Percentiles rank a stretch among this genome's conserved stretches.
phyloP scores from a whole-genome alignment of 257 asterid species.

The Solanum bulbocastanum region DNA sequence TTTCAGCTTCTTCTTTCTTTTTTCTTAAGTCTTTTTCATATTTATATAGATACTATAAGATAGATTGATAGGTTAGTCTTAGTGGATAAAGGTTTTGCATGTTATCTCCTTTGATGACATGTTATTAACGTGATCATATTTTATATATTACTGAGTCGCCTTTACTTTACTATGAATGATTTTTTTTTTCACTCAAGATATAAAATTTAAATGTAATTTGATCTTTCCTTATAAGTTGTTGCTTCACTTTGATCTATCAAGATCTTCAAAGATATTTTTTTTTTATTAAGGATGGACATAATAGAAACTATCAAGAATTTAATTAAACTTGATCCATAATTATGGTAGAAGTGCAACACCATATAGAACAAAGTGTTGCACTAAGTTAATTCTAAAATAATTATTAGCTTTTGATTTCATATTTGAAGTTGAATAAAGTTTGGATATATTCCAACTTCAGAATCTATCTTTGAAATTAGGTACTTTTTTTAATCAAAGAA shows the following conservation, averaged over 20 bases:
- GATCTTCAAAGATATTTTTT: neutral
- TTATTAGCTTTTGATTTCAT: neutral
- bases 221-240: neutral
- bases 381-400: neutral
- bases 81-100: neutral
- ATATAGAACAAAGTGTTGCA: neutral
- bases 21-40: no score
- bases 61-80: neutral
- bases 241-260: neutral
- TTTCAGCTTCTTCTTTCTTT: no score
- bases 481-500: no score
- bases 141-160: neutral
- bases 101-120: neutral
- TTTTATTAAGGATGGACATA: neutral
- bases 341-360: neutral
- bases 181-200: neutral
- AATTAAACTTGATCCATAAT: neutral
- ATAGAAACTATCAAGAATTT: neutral
- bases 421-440: neutral
- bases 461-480: no score
- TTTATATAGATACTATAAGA: neutral
- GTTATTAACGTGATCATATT: neutral
- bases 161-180: no score
- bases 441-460: no score
- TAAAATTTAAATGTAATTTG: neutral